A percentile compares a stretch with the other conserved stretches of the same genome.
Evolutionary conservation across 1,284 basidiomycete genomes (phyloP).

Genomic region (Malassezia obtusa): DNA sequence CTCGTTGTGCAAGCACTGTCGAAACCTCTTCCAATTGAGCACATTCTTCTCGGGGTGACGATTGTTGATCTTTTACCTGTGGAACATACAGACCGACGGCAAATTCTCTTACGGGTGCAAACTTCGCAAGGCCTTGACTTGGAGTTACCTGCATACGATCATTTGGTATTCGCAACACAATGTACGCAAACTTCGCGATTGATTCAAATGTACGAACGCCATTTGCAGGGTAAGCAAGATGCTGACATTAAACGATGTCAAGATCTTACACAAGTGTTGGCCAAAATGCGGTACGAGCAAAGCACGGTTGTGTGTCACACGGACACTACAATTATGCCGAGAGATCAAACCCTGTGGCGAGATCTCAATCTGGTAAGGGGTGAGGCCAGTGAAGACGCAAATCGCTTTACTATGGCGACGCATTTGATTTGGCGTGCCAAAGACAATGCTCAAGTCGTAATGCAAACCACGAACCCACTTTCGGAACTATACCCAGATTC

Average conservation of each 20-base stretch:
- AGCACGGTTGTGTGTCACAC: slow-evolving; percentile 13
- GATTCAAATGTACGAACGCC: not conserved
- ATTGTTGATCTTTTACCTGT: slow-evolving; percentile 18
- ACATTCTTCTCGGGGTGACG: slow-evolving; percentile 8
- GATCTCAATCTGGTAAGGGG: slow-evolving; percentile 13
- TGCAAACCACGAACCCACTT: slow-evolving; percentile 43
- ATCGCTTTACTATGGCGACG: slow-evolving; percentile 33
- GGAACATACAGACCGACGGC: not conserved
- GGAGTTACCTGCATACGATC: not conserved
- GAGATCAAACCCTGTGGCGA: not conserved
- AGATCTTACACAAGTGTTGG: not conserved
- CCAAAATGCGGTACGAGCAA: slow-evolving; percentile 3
- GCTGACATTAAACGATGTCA: not conserved
- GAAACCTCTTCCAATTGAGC: not conserved
- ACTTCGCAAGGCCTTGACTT: slow-evolving; percentile 9
- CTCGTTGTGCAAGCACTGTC: slow-evolving; percentile 27
- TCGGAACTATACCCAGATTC: slow-evolving; percentile 16
- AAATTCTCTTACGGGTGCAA: slow-evolving; percentile 16
- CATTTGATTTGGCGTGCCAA: slow-evolving; percentile 21
- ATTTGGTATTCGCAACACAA: slow-evolving; percentile 11
- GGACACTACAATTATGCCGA: slow-evolving; percentile 3
- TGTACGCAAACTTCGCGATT: slow-evolving; percentile 4
- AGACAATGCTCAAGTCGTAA: slow-evolving; percentile 1
- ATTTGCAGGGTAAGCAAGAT: not conserved
- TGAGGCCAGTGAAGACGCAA: too few relatives aligned